Evolutionary conservation across 2,329 filamentous ascomycete genomes (phyloP).

Genomic region (Fusarium torreyae): DNA sequence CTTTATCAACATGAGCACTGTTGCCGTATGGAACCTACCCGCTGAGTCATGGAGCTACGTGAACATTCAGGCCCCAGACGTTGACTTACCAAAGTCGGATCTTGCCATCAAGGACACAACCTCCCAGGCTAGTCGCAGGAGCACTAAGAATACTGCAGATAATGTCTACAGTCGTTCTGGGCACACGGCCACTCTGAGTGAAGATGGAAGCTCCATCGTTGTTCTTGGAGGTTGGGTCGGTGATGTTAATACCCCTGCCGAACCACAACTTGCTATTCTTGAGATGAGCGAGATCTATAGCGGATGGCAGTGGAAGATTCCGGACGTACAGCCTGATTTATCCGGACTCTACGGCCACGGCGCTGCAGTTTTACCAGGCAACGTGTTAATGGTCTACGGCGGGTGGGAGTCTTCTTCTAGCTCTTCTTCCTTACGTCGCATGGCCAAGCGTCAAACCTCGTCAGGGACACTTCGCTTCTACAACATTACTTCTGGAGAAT

Average conservation of each 20-base stretch:
- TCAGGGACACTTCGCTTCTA: constrained; percentile 61
- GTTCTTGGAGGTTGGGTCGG: constrained; percentile 95
- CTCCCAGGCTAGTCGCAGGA: constrained; percentile 25
- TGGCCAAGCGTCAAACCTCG: constrained; percentile 55
- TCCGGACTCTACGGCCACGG: constrained; percentile 75
- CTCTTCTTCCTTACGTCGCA: constrained; percentile 49
- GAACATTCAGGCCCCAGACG: constrained; percentile 66
- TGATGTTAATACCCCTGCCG: constrained; percentile 79
- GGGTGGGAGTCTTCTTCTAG: constrained; percentile 69
- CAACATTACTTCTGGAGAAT: constrained; percentile 71
- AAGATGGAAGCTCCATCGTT: constrained; percentile 83
- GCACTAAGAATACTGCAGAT: constrained; percentile 48
- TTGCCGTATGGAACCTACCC: constrained; percentile 88
- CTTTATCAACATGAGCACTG: constrained; percentile 95
- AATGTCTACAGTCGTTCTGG: constrained; percentile 86
- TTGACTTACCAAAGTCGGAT: constrained; percentile 64
- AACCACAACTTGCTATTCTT: constrained; percentile 85
- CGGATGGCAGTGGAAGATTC: constrained; percentile 80
- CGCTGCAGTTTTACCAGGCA: constrained; percentile 74
- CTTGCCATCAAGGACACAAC: constrained; percentile 62
- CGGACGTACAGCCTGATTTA: constrained; percentile 62
- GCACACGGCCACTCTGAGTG: constrained; percentile 85
- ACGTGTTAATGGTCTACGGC: constrained; percentile 78
- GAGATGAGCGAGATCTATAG: constrained; percentile 82
- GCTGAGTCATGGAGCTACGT: constrained; percentile 91